Evolutionary conservation across 352 stramenopile species (phyloP), one percentile per base, ranked within the genome.

Genomic region (Pythium rishiriense): DNA sequence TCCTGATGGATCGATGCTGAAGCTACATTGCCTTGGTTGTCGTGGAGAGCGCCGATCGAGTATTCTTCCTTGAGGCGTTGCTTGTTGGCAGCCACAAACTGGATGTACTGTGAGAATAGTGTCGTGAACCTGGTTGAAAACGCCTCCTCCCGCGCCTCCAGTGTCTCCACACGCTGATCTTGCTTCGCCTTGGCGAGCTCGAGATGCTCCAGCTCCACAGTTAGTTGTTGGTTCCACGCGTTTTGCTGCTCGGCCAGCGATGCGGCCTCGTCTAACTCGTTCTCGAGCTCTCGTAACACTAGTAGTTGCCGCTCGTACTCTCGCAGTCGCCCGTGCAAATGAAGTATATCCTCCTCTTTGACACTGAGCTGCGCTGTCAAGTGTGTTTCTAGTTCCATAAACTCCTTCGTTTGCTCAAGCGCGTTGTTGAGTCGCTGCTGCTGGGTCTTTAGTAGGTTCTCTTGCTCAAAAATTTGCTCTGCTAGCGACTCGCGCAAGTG

Each of bases 401-500:
- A 35, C 28, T 79, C 70, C 0, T 77, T 51, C 29, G 76, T 81
- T 51, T 83, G 72, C 28, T 61, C 29, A 6, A 76, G 62, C 6
- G 80, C 63, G 21, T 74, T 54, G 4, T 62, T n/a, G 5, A 83
- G 67, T 12, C 70, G 76, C 25, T 76, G 48, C 61, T 83, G 46
- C 11, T 79, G 53, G 3, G 66, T 64, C 24, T 24, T 47, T 6
- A 58, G 47, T 8, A 82, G 28, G 21, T 81, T 63, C 4, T 83
- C 66, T 11, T 68, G 56, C 22, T 75, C 73, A 17, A 76, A 64
- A 21, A 88, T 68, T 39, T 88, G 51, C 28, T 85, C 69, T 21
- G 56, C 64, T 24, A 79, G 37, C 6, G 41, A 42, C 24, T 77
- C 67, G 6, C 74, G 56, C 22, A 87, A 41, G 6, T 57, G 29